These are phyloP conservation scores for Tricholoma sp. DNA, from an alignment of 768 basidiomycete genomes.

Conservation along the genomic window DNA sequence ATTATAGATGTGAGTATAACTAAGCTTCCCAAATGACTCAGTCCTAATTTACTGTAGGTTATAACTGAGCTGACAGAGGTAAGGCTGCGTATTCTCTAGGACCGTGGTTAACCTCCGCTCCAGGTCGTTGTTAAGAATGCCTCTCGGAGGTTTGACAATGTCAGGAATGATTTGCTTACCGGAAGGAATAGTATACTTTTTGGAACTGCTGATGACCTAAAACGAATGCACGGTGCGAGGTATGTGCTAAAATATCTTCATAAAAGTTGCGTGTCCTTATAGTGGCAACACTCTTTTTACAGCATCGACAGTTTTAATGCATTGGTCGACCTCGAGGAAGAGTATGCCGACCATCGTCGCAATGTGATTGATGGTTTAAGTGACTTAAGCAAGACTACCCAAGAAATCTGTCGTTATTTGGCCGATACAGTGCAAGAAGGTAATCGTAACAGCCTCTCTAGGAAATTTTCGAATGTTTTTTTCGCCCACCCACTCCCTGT, in stretches of 20 bases:
- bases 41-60: conserved; percentile 27
- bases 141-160: conserved; percentile 39
- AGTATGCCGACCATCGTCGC: conserved; percentile 41
- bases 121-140: conserved; percentile 49
- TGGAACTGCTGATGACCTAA: conserved; percentile 38
- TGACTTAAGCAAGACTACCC: conserved; percentile 35
- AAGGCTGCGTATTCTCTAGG: conserved; percentile 1
- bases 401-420: conserved; percentile 30
- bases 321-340: conserved; percentile 50
- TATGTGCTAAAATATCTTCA: conserved; percentile 15
- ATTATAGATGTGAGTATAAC: conserved; percentile 38
- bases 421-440: conserved; percentile 40
- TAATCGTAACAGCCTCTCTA: conserved; percentile 42
- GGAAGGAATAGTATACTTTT: conserved; percentile 43
- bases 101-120: neutral
- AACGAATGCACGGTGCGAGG: conserved; percentile 41
- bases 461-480: conserved; percentile 44
- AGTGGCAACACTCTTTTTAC: neutral
- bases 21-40: neutral
- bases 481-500: conserved; percentile 24
- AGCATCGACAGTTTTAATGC: conserved; percentile 50
- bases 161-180: conserved; percentile 39
- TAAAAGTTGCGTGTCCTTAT: neutral
- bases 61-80: conserved; percentile 48
- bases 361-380: conserved; percentile 36